A percentile compares a stretch with the other conserved stretches of the same genome.
Evolutionary conservation across 805 yeast genomes (phyloP).

Genomic region (Hemisphaericaspora nanyangensis): DNA sequence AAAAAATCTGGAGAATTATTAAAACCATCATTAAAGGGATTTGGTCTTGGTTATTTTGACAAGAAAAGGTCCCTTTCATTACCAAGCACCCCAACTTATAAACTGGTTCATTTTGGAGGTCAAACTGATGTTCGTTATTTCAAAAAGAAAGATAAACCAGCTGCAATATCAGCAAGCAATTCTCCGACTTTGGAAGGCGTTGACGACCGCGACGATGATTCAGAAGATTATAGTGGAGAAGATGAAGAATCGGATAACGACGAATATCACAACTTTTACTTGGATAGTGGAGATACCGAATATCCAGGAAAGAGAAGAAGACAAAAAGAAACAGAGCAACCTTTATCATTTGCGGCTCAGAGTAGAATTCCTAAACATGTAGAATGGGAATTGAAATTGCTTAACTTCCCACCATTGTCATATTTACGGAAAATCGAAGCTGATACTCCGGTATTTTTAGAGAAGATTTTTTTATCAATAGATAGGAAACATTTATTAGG

Average conservation of each 20-base stretch:
- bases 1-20: slow-evolving; percentile 89
- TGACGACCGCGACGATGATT: slow-evolving; percentile 14
- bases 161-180: slow-evolving; percentile 64
- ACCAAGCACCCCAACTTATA: slow-evolving; percentile 53
- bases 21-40: slow-evolving; percentile 64
- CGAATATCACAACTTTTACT: slow-evolving; percentile 6
- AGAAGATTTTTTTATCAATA: slow-evolving; percentile 54
- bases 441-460: slow-evolving; percentile 55
- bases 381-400: slow-evolving; percentile 43
- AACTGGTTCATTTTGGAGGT: slow-evolving; percentile 78
- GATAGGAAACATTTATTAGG: slow-evolving; percentile 64
- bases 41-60: slow-evolving; percentile 28
- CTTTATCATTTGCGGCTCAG: too few species aligned
- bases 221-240: slow-evolving; percentile 15
- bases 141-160: slow-evolving; percentile 68
- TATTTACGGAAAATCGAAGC: slow-evolving; percentile 43
- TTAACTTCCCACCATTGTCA: slow-evolving; percentile 42
- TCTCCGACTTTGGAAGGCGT: slow-evolving; percentile 44
- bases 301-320: too few species aligned
- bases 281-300: slow-evolving; percentile 8
- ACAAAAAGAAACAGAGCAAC: too few species aligned
- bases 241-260: slow-evolving; percentile 21
- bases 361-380: slow-evolving; percentile 6
- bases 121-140: slow-evolving; percentile 69
- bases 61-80: slow-evolving; percentile 31